These are phyloP conservation scores for Neofusicoccum kwambonambiense DNA, from an alignment of 2,329 filamentous ascomycete genomes.

Conservation along the genomic window DNA sequence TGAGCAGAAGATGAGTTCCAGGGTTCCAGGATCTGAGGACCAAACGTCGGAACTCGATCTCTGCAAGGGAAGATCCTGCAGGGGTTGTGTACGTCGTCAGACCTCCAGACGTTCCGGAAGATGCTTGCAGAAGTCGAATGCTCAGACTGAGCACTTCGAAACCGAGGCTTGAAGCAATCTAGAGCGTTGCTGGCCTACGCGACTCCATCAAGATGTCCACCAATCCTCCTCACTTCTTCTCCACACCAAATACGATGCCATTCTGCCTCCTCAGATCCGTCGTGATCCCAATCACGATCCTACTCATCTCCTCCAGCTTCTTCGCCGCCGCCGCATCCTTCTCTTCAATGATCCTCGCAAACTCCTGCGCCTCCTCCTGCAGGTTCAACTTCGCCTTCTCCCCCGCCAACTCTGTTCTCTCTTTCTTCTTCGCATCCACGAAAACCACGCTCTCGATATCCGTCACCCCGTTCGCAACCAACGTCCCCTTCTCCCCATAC, in stretches of 20 bases:
- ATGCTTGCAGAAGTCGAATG: background rate
- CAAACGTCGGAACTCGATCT: background rate
- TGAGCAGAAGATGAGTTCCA: background rate
- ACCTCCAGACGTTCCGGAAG: background rate
- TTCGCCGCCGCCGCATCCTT: conserved; percentile 38
- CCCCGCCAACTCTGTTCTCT: conserved; percentile 38
- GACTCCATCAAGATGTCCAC: background rate
- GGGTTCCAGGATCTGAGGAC: background rate
- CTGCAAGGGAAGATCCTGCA: background rate
- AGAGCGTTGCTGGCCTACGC: background rate
- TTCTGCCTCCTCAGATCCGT: conserved; percentile 46
- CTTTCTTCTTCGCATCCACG: conserved; percentile 45
- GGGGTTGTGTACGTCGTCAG: background rate
- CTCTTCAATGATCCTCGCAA: conserved; percentile 44
- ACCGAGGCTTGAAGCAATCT: background rate
- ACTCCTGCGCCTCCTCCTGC: conserved; percentile 48
- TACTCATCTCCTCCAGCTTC: conserved; percentile 42
- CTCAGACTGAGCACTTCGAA: background rate
- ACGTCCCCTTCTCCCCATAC: conserved; percentile 49
- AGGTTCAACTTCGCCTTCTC: conserved; percentile 45
- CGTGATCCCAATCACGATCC: conserved; percentile 43
- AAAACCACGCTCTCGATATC: conserved; percentile 45
- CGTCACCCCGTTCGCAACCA: conserved; percentile 45
- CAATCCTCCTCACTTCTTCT: conserved; percentile 23
- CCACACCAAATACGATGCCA: conserved; percentile 43